These are phyloP conservation scores for Cardiospermum halicacabum DNA, from an alignment of 345 rosid species.

Conservation along the genomic window DNA sequence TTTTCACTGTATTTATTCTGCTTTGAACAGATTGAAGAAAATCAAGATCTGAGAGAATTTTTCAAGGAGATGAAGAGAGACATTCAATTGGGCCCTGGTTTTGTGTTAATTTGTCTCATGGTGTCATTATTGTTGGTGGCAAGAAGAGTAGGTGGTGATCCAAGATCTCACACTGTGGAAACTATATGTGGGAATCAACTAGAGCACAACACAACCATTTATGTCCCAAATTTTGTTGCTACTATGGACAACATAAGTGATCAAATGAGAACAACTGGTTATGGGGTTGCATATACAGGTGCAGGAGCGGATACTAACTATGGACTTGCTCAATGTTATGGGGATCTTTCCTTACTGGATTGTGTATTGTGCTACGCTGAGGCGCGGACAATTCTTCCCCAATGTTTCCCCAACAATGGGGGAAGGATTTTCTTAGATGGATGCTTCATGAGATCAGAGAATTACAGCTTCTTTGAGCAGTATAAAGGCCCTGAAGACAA, in stretches of 20 bases:
- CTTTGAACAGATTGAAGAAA: not conserved
- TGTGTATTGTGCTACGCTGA: slow-evolving; percentile 90
- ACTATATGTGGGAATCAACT: slow-evolving; percentile 37
- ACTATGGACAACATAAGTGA: slow-evolving; percentile 81
- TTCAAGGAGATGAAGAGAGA: slow-evolving; percentile 21
- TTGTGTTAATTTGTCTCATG: slow-evolving; percentile 12
- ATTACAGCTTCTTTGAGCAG: slow-evolving; percentile 74
- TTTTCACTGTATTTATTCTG: not conserved
- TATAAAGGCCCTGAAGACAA: slow-evolving; percentile 52
- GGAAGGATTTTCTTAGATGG: slow-evolving; percentile 88
- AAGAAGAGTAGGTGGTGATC: slow-evolving; percentile 39
- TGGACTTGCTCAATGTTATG: slow-evolving; percentile 86
- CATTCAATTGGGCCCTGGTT: not conserved
- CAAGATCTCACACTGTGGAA: slow-evolving; percentile 47
- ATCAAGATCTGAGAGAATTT: slow-evolving; percentile 2
- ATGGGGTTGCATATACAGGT: slow-evolving; percentile 58
- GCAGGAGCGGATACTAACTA: slow-evolving; percentile 65
- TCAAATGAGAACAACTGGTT: slow-evolving; percentile 53
- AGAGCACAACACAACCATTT: slow-evolving; percentile 59
- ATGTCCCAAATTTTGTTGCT: slow-evolving; percentile 67
- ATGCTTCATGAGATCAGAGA: slow-evolving; percentile 89
- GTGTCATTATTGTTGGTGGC: slow-evolving; percentile 12
- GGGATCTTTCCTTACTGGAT: slow-evolving; percentile 73
- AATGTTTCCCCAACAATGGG: slow-evolving; percentile 76
- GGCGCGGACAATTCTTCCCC: slow-evolving; percentile 80